Evolutionary conservation across 305 asterid species (phyloP), one percentile per base, ranked within the genome.

Genomic region (Fraxinus platypoda): DNA sequence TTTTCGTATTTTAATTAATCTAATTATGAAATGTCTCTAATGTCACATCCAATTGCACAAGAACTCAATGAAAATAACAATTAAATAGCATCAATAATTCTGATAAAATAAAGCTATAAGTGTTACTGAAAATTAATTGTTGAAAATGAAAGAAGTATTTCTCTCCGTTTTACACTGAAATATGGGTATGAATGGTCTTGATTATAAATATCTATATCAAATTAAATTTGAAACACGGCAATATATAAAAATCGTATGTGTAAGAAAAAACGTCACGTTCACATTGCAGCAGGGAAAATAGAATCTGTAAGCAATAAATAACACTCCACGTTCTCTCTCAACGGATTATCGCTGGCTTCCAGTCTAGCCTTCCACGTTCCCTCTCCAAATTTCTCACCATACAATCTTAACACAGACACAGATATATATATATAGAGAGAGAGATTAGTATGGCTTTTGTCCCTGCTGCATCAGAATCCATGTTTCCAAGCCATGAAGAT

Each of bases 361-460:
- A 87, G 87, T 86, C 90, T 90, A 87, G 92, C 91, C 92, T 88
- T 92, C 94, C 94, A 92, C 86, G 91, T 91, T 92, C 93, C 82
- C 86, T 66, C 83, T 70, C 88, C 88, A 81, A 77, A 64, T 81
- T 90, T 83, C 88, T 85, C 83, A 49, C 76, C 83, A 80, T 70
- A 83, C 34, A 2, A 83, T 72, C 57, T 33, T 43, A 74, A 11
- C 74, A 13, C 43, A 57, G 62, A 25, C 73, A 34, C 54, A 74
- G 75, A 80, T 1, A 62, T 9, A 66, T 11, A 66, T 6, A 57
- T 1, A 19, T 8, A 59, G 0, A 59, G 71, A 59, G 68, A 59
- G 71, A 59, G 28, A 59, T 7, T 59, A 21, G 71, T 26, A 92
- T 89, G 90, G 87, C 93, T 57, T 94, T 88, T 74, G 57, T 88